Evolutionary conservation across 257 asterid species (phyloP), one percentile per base, ranked within the genome.

Genomic region (Fraxinus pennsylvanica): DNA sequence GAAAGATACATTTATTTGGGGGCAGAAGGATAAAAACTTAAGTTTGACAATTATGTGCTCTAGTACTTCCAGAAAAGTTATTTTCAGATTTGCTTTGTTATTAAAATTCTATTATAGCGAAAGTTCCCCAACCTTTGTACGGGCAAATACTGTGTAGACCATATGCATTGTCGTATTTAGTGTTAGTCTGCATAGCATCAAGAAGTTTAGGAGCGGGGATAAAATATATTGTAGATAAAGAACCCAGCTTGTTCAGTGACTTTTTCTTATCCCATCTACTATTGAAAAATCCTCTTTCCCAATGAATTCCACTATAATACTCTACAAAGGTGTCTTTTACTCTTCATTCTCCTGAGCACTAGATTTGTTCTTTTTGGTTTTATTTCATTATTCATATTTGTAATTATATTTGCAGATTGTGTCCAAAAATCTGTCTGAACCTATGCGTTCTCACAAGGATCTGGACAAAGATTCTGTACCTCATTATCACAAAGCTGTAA

Each of bases 381-480:
- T 68, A 43, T 78, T 79, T 81, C 79, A 72, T 21, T 76, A 73
- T 78, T 61, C 72, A 65, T 67, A 69, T 73, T 63, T 25, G 69
- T 25, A 54, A 70, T 50, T 78, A 70, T 50, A 59, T 82, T 73
- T 85, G 87, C 92, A 96, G 98, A 96, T 96, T 82, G 98, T 91
- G 73, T 92, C 98, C 1, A 93, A 88, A 85, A 85, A 29, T 89
- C 85, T 96, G 30, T 96, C 97, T 81, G 98, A 93, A 78, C 97
- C 99, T 39, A 86, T 96, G 71, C 96, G 99, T 76, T 96, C 99
- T 66, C 97, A 93, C 82, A 93, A 96, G 90, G 99, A 96, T 80
- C 88, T 96, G 87, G 99, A 96, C 83, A 96, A 96, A 87, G 99
- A 96, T 88, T 89, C 98, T 80, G 99, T 92, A 21, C 96, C 97